These are phyloP conservation scores for Termitomyces sp. DNA, from an alignment of 768 basidiomycete species.

Conservation along the genomic window DNA sequence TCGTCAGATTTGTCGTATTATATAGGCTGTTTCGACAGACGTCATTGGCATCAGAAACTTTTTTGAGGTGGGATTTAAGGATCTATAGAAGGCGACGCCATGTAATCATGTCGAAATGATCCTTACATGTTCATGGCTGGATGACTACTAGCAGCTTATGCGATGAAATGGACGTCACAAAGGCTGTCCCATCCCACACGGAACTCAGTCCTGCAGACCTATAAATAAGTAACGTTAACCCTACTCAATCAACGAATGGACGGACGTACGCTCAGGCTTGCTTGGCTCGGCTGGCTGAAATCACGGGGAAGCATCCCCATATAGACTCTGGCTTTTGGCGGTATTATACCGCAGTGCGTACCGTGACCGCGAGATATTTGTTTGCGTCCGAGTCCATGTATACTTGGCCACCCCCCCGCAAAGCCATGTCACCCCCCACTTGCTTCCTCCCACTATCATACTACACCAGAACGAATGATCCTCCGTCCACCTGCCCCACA, in stretches of 20 bases:
- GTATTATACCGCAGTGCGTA: neutral
- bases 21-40: neutral
- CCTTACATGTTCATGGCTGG: too few relatives aligned
- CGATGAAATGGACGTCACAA: too few relatives aligned
- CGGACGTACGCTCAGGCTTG: too few relatives aligned
- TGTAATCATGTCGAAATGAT: neutral
- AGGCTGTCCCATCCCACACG: too few relatives aligned
- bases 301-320: neutral
- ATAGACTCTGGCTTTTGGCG: neutral
- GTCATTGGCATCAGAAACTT: neutral
- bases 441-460: neutral
- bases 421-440: neutral
- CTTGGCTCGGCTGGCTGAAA: neutral
- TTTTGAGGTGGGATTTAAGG: too few relatives aligned
- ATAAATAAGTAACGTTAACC: too few relatives aligned
- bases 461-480: neutral
- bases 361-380: neutral
- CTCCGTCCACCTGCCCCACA: neutral
- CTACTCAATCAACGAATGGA: too few relatives aligned
- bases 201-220: too few relatives aligned
- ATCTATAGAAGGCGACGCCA: neutral
- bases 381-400: neutral
- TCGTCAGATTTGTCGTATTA: neutral
- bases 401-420: neutral
- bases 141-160: too few relatives aligned